Percentiles rank a stretch among this genome's conserved stretches.
These are phyloP conservation scores for Suhomyces faveliae DNA, from an alignment of 805 yeast species.

Conservation along the genomic window DNA sequence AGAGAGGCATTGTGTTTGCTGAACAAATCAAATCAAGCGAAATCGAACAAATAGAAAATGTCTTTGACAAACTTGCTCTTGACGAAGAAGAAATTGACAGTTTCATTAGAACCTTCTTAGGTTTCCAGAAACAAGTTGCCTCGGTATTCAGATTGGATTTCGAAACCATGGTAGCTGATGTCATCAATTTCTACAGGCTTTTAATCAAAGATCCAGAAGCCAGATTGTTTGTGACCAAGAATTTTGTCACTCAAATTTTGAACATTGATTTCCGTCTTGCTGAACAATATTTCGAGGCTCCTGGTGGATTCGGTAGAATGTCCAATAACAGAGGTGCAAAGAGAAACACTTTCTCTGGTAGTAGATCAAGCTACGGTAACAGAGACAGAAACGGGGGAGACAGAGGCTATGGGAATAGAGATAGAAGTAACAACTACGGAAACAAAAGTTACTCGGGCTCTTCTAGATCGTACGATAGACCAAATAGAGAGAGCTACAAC, in stretches of 20 bases:
- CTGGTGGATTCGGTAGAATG: constrained; percentile 24
- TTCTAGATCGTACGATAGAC: constrained; percentile 1
- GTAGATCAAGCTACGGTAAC: constrained; percentile 8
- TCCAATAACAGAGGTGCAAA: constrained; percentile 10
- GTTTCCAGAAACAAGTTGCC: constrained; percentile 28
- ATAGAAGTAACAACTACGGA: background rate
- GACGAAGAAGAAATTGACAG: constrained; percentile 22
- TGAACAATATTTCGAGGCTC: constrained; percentile 22
- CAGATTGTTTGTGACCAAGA: constrained; percentile 11
- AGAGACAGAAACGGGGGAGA: background rate
- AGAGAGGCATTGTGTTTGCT: constrained; percentile 55
- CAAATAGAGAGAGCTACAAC: background rate
- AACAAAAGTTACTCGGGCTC: background rate
- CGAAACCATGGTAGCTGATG: constrained; percentile 29
- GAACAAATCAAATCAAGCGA: constrained; percentile 40
- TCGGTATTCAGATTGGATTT: constrained; percentile 20
- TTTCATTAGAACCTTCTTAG: constrained; percentile 25
- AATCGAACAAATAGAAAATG: constrained; percentile 31
- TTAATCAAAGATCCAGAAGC: constrained; percentile 20
- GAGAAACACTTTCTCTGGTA: constrained; percentile 9
- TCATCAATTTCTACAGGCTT: constrained; percentile 25
- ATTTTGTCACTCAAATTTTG: constrained; percentile 9
- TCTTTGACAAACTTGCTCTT: constrained; percentile 16
- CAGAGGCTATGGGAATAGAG: background rate
- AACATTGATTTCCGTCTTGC: constrained; percentile 6